Conservation (phyloP, 805 yeast species). For the Wickerhamiella hasegawae region DNA sequence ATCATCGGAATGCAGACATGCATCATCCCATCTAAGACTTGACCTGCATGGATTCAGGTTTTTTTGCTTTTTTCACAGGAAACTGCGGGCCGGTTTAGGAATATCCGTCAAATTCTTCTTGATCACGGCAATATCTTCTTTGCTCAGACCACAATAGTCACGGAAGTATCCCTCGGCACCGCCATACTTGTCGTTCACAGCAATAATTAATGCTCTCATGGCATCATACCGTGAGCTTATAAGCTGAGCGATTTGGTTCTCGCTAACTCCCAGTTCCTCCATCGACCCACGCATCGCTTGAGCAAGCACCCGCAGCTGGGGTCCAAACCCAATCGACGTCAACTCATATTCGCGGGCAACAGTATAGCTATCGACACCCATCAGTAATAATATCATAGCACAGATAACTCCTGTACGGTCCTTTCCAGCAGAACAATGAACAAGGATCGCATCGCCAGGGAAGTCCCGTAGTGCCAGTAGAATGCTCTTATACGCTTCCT, state of each 20-base stretch:
- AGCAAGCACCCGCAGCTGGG: too few relatives aligned
- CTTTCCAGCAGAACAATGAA: conserved; percentile 78
- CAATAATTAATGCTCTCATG: conserved; percentile 46
- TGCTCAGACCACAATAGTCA: background rate
- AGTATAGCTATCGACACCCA: conserved; percentile 50
- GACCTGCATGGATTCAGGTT: too few relatives aligned
- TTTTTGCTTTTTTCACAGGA: too few relatives aligned
- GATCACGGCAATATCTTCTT: background rate
- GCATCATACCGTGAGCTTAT: conserved; percentile 52
- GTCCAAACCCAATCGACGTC: too few relatives aligned
- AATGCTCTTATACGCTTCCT: background rate
- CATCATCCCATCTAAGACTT: too few relatives aligned
- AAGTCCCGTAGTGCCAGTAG: conserved; percentile 30
- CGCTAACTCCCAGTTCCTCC: background rate
- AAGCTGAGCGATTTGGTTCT: conserved; percentile 35
- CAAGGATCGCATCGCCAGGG: conserved; percentile 35
- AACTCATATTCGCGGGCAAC: conserved; percentile 65
- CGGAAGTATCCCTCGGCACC: conserved; percentile 33
- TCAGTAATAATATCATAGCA: conserved; percentile 45
- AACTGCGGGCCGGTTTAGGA: background rate
- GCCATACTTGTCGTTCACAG: conserved; percentile 35
- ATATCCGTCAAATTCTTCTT: background rate
- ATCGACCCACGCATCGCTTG: too few relatives aligned
- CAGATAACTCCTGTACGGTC: conserved; percentile 69
- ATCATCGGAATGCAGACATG: too few relatives aligned